A percentile compares a stretch with the other conserved stretches of the same genome.
Conservation (phyloP, 202 grass and related monocot genomes). For the Zizania palustris region DNA sequence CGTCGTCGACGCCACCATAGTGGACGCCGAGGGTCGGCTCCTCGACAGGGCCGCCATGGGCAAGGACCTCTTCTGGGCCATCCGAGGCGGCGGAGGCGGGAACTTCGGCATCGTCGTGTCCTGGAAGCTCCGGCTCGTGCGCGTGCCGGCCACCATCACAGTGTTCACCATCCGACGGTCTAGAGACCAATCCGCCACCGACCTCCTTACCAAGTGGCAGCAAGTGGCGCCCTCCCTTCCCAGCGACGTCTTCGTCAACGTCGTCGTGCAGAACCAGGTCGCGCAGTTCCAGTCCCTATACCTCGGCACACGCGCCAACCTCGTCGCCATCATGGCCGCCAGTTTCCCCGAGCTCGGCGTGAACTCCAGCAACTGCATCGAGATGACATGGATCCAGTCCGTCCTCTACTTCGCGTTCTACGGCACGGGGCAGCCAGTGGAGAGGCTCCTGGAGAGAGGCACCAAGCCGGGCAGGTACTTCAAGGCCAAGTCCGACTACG, state of each 20-base stretch:
- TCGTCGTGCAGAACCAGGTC: slow-evolving; percentile 40
- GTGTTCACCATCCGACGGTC: slow-evolving; percentile 49
- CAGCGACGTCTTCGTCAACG: slow-evolving; percentile 46
- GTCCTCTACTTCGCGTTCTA: slow-evolving; percentile 64
- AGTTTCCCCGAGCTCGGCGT: slow-evolving; percentile 59
- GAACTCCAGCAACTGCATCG: slow-evolving; percentile 53
- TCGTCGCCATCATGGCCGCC: slow-evolving; percentile 33
- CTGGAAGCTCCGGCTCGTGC: slow-evolving; percentile 63
- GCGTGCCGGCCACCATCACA: slow-evolving; percentile 51
- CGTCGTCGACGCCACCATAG: slow-evolving; percentile 50
- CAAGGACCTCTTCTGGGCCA: slow-evolving; percentile 73
- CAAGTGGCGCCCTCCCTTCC: slow-evolving; percentile 48
- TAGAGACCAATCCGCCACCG: slow-evolving; percentile 44
- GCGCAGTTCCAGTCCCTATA: slow-evolving; percentile 63
- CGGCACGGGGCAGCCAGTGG: slow-evolving; percentile 22
- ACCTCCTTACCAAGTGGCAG: slow-evolving; percentile 65
- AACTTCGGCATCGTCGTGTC: slow-evolving; percentile 71
- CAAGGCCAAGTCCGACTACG: slow-evolving; percentile 73
- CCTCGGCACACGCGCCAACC: slow-evolving; percentile 45
- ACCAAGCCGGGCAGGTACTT: slow-evolving; percentile 45
- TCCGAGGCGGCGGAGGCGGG: slow-evolving; percentile 63
- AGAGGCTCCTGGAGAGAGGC: slow-evolving; percentile 50
- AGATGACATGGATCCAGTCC: slow-evolving; percentile 69
- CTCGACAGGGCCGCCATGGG: slow-evolving; percentile 58
- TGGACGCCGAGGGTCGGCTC: slow-evolving; percentile 50